These are phyloP conservation scores for Zizania palustris DNA, from an alignment of 202 grass and related monocot species.

Conservation along the genomic window DNA sequence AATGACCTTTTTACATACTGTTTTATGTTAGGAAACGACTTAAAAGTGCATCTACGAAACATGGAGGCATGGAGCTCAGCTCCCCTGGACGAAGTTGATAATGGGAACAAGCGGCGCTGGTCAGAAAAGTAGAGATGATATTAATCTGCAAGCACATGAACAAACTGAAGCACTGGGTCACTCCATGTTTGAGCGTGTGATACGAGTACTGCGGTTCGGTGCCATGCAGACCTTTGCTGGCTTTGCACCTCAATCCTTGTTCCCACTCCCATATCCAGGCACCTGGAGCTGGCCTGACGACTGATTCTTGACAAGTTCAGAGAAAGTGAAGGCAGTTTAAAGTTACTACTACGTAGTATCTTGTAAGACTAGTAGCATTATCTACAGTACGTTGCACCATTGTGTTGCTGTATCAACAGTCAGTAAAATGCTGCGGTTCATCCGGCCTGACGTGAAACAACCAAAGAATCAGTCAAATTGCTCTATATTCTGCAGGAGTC, in stretches of 20 bases:
- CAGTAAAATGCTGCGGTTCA: not conserved
- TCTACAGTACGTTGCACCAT: not conserved
- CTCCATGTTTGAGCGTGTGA: not conserved
- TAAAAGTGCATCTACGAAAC: not conserved
- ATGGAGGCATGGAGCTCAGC: not conserved
- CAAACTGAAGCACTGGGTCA: not conserved
- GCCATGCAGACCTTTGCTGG: constrained; percentile 1
- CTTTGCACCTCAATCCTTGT: not conserved
- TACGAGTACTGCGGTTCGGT: not conserved
- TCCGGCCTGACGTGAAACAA: too few relatives aligned
- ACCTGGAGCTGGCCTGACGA: not conserved
- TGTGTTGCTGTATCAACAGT: not conserved
- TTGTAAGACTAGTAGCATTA: not conserved
- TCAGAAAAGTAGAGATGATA: not conserved
- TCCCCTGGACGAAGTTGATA: not conserved
- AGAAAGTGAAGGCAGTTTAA: not conserved
- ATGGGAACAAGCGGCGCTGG: not conserved
- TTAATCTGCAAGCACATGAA: not conserved
- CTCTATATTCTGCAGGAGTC: not conserved
- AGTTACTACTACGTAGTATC: not conserved
- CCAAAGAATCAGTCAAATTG: not conserved
- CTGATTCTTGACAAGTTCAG: not conserved
- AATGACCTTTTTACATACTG: too few relatives aligned
- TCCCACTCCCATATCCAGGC: constrained; percentile 1
- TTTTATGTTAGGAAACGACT: not conserved